Conservation (phyloP, 768 basidiomycete species). For the Psilocybe cyanescens region DNA sequence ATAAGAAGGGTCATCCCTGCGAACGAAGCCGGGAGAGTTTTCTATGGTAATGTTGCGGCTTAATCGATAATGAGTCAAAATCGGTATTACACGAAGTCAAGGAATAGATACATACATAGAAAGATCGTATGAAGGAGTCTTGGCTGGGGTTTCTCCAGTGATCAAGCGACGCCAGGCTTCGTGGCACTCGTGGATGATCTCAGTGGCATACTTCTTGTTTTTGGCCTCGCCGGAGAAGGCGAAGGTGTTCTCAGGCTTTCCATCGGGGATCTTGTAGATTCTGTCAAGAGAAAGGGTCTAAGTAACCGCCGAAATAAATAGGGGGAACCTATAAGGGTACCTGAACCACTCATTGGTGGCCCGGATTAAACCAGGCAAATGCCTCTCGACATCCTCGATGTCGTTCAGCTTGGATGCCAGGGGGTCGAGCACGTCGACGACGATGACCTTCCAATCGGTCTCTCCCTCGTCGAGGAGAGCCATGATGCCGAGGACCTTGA, state of each 20-base stretch:
- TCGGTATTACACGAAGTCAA: neutral
- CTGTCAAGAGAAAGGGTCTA: slow-evolving; percentile 37
- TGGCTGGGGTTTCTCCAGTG: slow-evolving; percentile 75
- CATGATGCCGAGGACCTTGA: slow-evolving; percentile 99
- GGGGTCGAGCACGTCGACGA: slow-evolving; percentile 94
- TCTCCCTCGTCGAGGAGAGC: slow-evolving; percentile 98
- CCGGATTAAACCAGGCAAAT: slow-evolving; percentile 94
- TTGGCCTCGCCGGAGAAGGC: slow-evolving; percentile 99
- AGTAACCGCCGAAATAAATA: neutral
- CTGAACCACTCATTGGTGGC: slow-evolving; percentile 99
- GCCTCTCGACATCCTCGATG: slow-evolving; percentile 98
- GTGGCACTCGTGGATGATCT: slow-evolving; percentile 98
- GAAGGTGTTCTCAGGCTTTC: slow-evolving; percentile 96
- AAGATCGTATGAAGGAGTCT: slow-evolving; percentile 73
- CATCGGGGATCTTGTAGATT: slow-evolving; percentile 96
- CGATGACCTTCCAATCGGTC: slow-evolving; percentile 99
- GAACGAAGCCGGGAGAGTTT: slow-evolving; percentile 73
- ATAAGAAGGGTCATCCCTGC: slow-evolving; percentile 66
- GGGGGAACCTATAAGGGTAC: slow-evolving; percentile 36
- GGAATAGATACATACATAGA: slow-evolving; percentile 70
- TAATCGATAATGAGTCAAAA: slow-evolving; percentile 8
- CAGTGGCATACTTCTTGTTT: slow-evolving; percentile 99
- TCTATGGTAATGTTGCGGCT: slow-evolving; percentile 83
- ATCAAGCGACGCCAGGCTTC: slow-evolving; percentile 98
- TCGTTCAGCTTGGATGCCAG: slow-evolving; percentile 97